phyloP scores from a whole-genome alignment of 805 yeast species.

The Kodamaea fukazawae region DNA sequence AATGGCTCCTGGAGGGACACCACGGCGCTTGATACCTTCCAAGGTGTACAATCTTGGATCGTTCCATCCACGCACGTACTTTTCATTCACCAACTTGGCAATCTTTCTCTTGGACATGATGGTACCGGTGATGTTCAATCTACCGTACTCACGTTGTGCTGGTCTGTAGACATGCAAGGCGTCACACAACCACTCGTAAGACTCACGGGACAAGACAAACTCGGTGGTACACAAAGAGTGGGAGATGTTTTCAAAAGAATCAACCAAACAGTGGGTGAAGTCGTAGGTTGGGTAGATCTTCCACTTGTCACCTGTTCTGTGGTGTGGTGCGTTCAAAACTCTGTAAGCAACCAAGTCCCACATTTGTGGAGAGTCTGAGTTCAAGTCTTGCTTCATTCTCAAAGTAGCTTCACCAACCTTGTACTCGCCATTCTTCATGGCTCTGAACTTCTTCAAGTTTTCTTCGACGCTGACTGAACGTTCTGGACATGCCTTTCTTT shows the following conservation, averaged over 20 bases:
- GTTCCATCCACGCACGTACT: slow-evolving; percentile 92
- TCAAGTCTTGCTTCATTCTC: slow-evolving; percentile 93
- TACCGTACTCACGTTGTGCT: slow-evolving; percentile 97
- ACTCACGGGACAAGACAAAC: slow-evolving; percentile 85
- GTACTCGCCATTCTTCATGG: slow-evolving; percentile 87
- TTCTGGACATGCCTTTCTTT: slow-evolving; percentile 78
- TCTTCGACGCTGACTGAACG: slow-evolving; percentile 70
- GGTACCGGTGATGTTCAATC: slow-evolving; percentile 92
- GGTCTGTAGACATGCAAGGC: slow-evolving; percentile 94
- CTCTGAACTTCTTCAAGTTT: slow-evolving; percentile 76
- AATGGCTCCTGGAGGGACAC: slow-evolving; percentile 98
- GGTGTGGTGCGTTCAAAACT: slow-evolving; percentile 87
- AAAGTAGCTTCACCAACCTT: slow-evolving; percentile 89
- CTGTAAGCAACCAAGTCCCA: slow-evolving; percentile 99
- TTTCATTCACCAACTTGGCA: slow-evolving; percentile 82
- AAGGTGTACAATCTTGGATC: slow-evolving; percentile 95
- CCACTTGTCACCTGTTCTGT: slow-evolving; percentile 97
- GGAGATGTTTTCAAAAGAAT: slow-evolving; percentile 92
- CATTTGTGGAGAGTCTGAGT: slow-evolving; percentile 96
- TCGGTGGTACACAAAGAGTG: slow-evolving; percentile 97
- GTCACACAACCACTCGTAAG: slow-evolving; percentile 98
- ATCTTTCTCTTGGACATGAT: slow-evolving; percentile 93
- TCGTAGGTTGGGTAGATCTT: slow-evolving; percentile 98
- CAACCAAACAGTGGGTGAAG: slow-evolving; percentile 98
- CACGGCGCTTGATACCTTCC: slow-evolving; percentile 93